Conservation (phyloP, 345 rosid genomes). For the Toxicodendron radicans region DNA sequence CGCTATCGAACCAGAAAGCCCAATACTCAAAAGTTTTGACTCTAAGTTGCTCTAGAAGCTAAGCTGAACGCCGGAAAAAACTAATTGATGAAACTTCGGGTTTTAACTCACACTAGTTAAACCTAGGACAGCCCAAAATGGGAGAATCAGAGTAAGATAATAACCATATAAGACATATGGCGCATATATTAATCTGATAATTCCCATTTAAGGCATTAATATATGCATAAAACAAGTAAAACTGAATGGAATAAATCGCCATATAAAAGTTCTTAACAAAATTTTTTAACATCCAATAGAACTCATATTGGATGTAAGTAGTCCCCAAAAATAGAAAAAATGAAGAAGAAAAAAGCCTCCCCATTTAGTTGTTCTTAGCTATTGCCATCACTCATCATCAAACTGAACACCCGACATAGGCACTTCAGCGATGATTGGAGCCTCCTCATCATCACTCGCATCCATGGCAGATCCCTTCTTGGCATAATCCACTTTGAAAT, state of each 20-base stretch:
- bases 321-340: not conserved
- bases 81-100: no score
- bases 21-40: no score
- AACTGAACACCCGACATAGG: conserved; percentile 55
- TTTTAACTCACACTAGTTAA: no score
- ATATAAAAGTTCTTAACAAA: not conserved
- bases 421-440: conserved; percentile 32
- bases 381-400: conserved; percentile 34
- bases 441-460: conserved; percentile 24
- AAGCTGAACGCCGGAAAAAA: no score
- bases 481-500: conserved; percentile 76
- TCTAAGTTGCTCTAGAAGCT: no score
- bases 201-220: not conserved
- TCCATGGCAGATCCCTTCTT: conserved; percentile 50
- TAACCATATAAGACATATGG: not conserved
- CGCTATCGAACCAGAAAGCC: no score
- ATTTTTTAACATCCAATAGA: not conserved
- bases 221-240: not conserved
- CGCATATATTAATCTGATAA: not conserved
- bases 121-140: not conserved
- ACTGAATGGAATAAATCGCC: not conserved
- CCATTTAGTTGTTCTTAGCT: not conserved
- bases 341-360: no score
- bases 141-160: not conserved
- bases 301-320: not conserved